Base-by-base conservation (phyloP, 148 eudicot genomes). In the Rhododendron mucronatum region DNA sequence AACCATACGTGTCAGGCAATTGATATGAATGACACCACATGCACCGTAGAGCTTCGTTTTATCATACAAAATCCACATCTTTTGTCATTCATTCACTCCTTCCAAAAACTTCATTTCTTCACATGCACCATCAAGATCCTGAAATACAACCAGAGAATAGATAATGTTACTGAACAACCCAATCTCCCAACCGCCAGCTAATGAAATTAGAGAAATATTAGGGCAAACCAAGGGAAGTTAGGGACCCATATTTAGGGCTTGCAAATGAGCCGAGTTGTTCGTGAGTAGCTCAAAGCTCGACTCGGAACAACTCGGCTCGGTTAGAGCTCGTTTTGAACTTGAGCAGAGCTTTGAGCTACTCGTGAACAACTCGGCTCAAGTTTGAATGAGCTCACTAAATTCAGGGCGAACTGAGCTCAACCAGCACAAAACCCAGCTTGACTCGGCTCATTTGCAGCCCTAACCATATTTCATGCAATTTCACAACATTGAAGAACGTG, bases 101-200 rank as follows among this genome's bases (percentile, higher is more conserved):
- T 44, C 3, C 37, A 44, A 53, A 1, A 39, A 28, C 83, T 84
- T 78, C 71, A 48, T 53, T 83, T 63, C 83, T 79, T 45, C 44
- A 7, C 78, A 78, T 76, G 39, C 63, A 33, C 86, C 73, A n/a
- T 47, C 79, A 80, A 83, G 67, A 78, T 78, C 84, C 86, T 87
- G 86, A 83, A 87, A 87, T 87, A 37, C n/a, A 63, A 78, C 13
- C 23, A 37, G 50, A 23, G 18, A 53, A 33, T 5, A 50, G n/a
- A 35, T 44, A 74, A 84, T 84, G 81, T 83, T 37, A 83, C 61
- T 10, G 10, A 83, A 71, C 79, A 10, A 63, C 11, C 78, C 26
- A 2, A 59, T 59, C 26, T 59, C 65, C 65, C n/a, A 61, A 26
- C 5, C 13, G 44, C 69, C 65, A 53, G 50, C 30, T 16, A 53